Evolutionary conservation across 345 rosid genomes (phyloP), one percentile per base, ranked within the genome.

Genomic region (Boechera stricta): DNA sequence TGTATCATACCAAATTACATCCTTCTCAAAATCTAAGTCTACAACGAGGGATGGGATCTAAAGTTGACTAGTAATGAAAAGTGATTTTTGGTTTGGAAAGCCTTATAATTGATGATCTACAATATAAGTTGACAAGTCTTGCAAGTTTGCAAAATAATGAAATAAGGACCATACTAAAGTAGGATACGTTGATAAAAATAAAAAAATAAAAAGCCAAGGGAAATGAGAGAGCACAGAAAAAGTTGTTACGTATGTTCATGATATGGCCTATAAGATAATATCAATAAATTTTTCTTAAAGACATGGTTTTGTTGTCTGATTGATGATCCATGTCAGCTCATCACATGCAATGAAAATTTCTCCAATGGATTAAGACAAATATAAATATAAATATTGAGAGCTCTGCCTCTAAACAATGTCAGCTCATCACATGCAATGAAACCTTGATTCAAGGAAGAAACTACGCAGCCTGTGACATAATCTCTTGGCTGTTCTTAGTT

Each of bases 371-470:
- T 59, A 59, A 35, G 26, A 58, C 13, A 58, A 4, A 58, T 33
- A 58, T n/a, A n/a, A 58, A n/a, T 58, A 58, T 58, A 58, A 58
- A 58, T 33, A 21, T 58, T 57, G 26, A 57, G 6, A 35, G 13
- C 64, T 58, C 21, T 21, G 21, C 21, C 21, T 21, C 12, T 16
- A 58, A n/a, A 58, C 63, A 59, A 16, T 59, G 13, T 33, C 64
- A 59, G 6, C 28, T 59, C 64, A 59, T 35, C 64, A 59, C 64
- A 59, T 59, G 64, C 28, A 11, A 59, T 59, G 39, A 35, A 32
- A 57, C 62, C 64, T 16, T 59, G 44, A 59, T 35, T 59, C 44
- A 59, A 59, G 64, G 64, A 59, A 59, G 64, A 59, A 59, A 59
- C 44, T 59, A 35, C 13, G 64, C 44, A 59, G 28, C 44, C 24